phyloP scores from a whole-genome alignment of 2,329 filamentous ascomycete genomes.

The Tolypocladium tundrense region DNA sequence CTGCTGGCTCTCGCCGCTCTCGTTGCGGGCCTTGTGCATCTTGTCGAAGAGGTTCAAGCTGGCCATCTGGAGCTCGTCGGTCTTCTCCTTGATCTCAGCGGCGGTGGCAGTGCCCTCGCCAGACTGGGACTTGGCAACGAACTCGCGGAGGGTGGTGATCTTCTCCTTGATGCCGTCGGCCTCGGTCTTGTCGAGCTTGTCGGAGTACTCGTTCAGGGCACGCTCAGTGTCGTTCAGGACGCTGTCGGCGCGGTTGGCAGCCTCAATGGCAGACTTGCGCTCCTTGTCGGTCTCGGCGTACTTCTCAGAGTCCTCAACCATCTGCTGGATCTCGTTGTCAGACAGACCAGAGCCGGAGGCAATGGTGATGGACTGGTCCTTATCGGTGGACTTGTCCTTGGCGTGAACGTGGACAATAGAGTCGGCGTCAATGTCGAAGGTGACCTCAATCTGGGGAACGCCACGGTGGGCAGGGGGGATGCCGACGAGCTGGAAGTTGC shows the following conservation, averaged over 20 bases:
- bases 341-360: slow-evolving; percentile 95
- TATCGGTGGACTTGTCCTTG: slow-evolving; percentile 98
- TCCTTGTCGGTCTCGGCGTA: slow-evolving; percentile 93
- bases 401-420: slow-evolving; percentile 96
- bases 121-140: slow-evolving; percentile 87
- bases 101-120: slow-evolving; percentile 80
- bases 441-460: slow-evolving; percentile 94
- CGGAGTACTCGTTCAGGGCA: slow-evolving; percentile 91
- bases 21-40: slow-evolving; percentile 92
- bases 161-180: slow-evolving; percentile 89
- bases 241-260: slow-evolving; percentile 93
- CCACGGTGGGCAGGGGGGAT: slow-evolving; percentile 94
- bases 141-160: slow-evolving; percentile 75
- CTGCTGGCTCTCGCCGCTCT: slow-evolving; percentile 47
- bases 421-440: slow-evolving; percentile 97
- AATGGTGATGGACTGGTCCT: slow-evolving; percentile 99
- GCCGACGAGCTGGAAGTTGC: slow-evolving; percentile 98
- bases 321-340: slow-evolving; percentile 87
- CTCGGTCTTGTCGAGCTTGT: slow-evolving; percentile 95
- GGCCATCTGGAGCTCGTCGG: slow-evolving; percentile 91
- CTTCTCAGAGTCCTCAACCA: slow-evolving; percentile 97
- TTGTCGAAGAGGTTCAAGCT: slow-evolving; percentile 97
- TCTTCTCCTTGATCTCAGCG: slow-evolving; percentile 96
- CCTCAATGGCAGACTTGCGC: slow-evolving; percentile 89
- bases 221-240: slow-evolving; percentile 97